Evolutionary conservation across 1,284 basidiomycete genomes (phyloP), one percentile per base, ranked within the genome.

Genomic region (Tilletia walkeri): DNA sequence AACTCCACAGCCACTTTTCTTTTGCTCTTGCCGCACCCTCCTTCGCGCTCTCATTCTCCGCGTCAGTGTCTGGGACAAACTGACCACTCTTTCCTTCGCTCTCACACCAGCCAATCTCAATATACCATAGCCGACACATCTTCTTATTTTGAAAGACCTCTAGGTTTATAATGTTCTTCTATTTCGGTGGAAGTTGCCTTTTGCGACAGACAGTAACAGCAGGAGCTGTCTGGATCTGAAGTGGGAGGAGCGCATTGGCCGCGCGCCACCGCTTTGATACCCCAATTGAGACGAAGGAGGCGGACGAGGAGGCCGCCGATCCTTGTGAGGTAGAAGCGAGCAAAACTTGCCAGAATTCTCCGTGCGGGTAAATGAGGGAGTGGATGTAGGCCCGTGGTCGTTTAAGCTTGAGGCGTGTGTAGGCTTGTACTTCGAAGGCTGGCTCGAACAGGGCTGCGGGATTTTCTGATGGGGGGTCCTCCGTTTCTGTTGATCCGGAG

Each of bases 81-180:
- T 50, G 36, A 41, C 30, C 34, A 66, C 49, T 2, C 4, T n/a
- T 39, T 6, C 53, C 20, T 30, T 24, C 56, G 49, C 39, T 36
- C 69, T 30, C n/a, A n/a, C 16, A 12, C 24, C 56, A 72, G 72
- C 80, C 82, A 1, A 49, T 83, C 45, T 75, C 77, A 20, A 75
- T 79, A 24, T 83, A 80, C 76, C 75, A 76, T 53, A 77, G 78
- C 41, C 76, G 77, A 30, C 41, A 45, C 41, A 45, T 45, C 41
- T 45, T 45, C 41, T 30, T 30, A 1, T 30, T 30, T 1, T 30
- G 24, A 2, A 30, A 30, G 24, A 30, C 24, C 24, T 30, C 24
- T 30, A 30, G 24, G 24, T 30, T 30, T 14, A 7, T 9, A 45
- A 9, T 45, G 0, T 9, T 9, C 41, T 45, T 45, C 41, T 45